These are phyloP conservation scores for Microthlaspi erraticum DNA, from an alignment of 345 rosid genomes.

Conservation along the genomic window DNA sequence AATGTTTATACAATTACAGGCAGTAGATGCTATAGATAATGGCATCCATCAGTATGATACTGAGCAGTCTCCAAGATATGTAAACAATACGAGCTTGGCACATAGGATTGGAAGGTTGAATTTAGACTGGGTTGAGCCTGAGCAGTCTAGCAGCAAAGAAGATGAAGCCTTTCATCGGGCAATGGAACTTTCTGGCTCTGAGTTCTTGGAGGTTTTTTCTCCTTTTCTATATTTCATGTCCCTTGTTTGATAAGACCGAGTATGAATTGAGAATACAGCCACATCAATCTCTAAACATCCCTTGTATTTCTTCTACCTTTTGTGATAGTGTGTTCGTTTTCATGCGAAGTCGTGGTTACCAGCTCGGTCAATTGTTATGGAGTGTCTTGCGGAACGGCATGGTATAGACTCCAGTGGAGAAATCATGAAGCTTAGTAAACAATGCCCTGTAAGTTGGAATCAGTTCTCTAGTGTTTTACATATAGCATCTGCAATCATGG, in stretches of 20 bases:
- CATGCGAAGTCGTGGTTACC: conserved; percentile 87
- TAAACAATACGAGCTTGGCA: conserved; percentile 67
- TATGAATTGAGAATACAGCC: neutral
- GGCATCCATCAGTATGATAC: conserved; percentile 77
- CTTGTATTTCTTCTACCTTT: conserved; percentile 17
- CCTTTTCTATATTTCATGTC: neutral
- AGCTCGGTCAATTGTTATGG: conserved; percentile 77
- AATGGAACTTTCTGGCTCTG: conserved; percentile 76
- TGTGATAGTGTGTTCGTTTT: conserved; percentile 61
- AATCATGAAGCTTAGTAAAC: conserved; percentile 65
- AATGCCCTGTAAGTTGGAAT: conserved; percentile 72
- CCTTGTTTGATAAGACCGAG: neutral
- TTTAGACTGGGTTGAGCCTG: conserved; percentile 85
- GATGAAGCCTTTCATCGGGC: conserved; percentile 75
- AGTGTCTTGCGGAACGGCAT: conserved; percentile 61
- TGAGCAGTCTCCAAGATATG: conserved; percentile 80
- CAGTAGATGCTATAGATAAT: conserved; percentile 83
- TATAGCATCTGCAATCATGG: neutral
- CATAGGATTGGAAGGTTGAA: conserved; percentile 79
- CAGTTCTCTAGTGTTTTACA: neutral
- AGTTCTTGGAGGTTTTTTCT: conserved; percentile 63
- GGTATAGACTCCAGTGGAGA: conserved; percentile 73
- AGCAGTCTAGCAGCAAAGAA: conserved; percentile 77
- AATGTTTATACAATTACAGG: conserved; percentile 45
- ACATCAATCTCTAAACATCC: neutral